Percentiles rank a stretch among this genome's conserved stretches.
These are phyloP conservation scores for Exophiala spinifera DNA, from an alignment of 2,329 filamentous ascomycete genomes.

Conservation along the genomic window DNA sequence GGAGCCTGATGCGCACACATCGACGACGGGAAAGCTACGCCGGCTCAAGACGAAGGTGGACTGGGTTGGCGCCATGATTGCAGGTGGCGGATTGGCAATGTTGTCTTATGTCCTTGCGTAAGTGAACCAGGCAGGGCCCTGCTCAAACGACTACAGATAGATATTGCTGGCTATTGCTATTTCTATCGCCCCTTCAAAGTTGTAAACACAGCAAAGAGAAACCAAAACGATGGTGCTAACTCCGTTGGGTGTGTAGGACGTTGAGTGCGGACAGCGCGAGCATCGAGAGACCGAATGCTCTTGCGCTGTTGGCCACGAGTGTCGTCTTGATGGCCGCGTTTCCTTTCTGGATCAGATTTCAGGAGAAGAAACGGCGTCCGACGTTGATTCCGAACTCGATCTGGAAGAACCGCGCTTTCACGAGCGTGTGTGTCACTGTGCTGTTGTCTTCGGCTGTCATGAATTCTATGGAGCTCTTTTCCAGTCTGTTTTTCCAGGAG, in stretches of 20 bases:
- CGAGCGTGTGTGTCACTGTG: slow-evolving; percentile 53
- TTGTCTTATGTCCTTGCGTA: slow-evolving; percentile 49
- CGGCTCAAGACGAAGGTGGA: slow-evolving; percentile 48
- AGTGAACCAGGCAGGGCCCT: not conserved
- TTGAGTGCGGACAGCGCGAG: slow-evolving; percentile 28
- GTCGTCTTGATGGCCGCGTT: slow-evolving; percentile 49
- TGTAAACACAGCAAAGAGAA: no score
- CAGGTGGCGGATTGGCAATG: slow-evolving; percentile 47
- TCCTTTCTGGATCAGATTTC: slow-evolving; percentile 53
- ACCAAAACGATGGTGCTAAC: not conserved
- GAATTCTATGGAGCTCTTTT: slow-evolving; percentile 49
- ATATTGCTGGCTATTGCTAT: no score
- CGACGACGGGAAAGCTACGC: slow-evolving; percentile 26
- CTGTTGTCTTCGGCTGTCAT: slow-evolving; percentile 47
- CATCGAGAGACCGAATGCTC: slow-evolving; percentile 45
- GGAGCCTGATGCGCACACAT: slow-evolving; percentile 6
- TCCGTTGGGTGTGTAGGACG: not conserved
- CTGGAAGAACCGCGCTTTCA: slow-evolving; percentile 58
- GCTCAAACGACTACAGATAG: not conserved
- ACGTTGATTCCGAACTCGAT: slow-evolving; percentile 62
- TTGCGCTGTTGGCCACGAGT: slow-evolving; percentile 47
- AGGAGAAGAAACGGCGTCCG: slow-evolving; percentile 45
- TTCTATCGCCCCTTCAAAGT: no score
- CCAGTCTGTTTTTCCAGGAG: slow-evolving; percentile 53
- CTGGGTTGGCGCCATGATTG: slow-evolving; percentile 51